Evolutionary conservation across 108 stramenopile species (phyloP).

Genomic region (Bacterosira constricta): DNA sequence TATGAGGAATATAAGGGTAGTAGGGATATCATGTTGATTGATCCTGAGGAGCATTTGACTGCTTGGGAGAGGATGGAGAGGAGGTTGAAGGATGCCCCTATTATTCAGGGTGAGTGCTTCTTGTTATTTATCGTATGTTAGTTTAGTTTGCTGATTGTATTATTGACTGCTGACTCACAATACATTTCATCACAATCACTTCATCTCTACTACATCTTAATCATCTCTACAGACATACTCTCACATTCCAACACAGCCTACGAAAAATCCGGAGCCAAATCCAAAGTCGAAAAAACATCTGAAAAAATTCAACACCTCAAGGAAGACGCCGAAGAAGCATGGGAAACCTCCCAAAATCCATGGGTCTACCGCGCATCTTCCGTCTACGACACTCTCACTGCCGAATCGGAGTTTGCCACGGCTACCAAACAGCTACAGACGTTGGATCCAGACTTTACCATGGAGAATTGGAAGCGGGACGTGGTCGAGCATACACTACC

Average conservation of each 20-base stretch:
- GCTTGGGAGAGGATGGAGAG: conserved; percentile 95
- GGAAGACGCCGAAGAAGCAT: conserved; percentile 92
- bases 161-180: not conserved
- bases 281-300: conserved; percentile 49
- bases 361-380: conserved; percentile 96
- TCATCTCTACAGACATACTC: conserved; percentile 52
- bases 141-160: conserved; percentile 3
- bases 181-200: too few species aligned
- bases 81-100: conserved; percentile 90
- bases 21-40: conserved; percentile 90
- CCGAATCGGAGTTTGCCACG: conserved; percentile 92
- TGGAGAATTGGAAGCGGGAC: conserved; percentile 90
- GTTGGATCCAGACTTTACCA: conserved; percentile 93
- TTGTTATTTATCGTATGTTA: too few species aligned
- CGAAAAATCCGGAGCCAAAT: conserved; percentile 79
- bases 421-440: conserved; percentile 90
- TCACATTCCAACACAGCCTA: conserved; percentile 60
- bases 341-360: conserved; percentile 99
- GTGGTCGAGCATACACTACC: conserved; percentile 91
- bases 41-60: conserved; percentile 85
- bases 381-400: conserved; percentile 95
- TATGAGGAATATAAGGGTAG: conserved; percentile 83
- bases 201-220: too few species aligned
- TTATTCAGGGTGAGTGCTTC: conserved; percentile 86
- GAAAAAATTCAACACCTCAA: conserved; percentile 72